A percentile compares a stretch with the other conserved stretches of the same genome.
phyloP scores from a whole-genome alignment of 2,329 filamentous ascomycete genomes.

The Verticillium alfalfae region DNA sequence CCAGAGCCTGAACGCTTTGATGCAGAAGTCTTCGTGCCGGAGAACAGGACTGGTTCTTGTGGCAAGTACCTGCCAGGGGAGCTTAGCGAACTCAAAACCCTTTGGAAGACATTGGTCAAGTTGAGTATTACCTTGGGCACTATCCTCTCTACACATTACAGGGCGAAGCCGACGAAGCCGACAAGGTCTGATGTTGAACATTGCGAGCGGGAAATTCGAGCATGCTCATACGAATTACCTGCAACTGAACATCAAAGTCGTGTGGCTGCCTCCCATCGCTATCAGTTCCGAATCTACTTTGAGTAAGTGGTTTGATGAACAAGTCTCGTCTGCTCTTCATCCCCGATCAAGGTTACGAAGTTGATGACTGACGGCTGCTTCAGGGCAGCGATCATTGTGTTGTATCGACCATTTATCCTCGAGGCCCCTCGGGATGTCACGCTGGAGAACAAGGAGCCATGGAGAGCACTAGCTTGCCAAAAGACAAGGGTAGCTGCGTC shows the following conservation, averaged over 20 bases:
- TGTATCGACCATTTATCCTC: slow-evolving; percentile 7
- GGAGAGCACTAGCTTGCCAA: slow-evolving; percentile 1
- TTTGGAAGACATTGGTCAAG: too few relatives aligned
- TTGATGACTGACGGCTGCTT: not conserved
- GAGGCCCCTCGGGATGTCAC: not conserved
- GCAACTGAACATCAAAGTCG: too few relatives aligned
- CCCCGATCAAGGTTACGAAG: not conserved
- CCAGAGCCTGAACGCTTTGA: not conserved
- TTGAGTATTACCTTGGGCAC: too few relatives aligned
- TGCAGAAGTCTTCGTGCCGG: not conserved
- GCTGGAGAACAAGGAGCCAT: too few relatives aligned
- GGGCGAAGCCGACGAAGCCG: too few relatives aligned
- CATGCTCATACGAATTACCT: too few relatives aligned
- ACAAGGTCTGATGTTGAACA: too few relatives aligned
- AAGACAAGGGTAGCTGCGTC: slow-evolving; percentile 6
- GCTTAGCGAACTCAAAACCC: too few relatives aligned
- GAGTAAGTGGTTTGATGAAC: slow-evolving; percentile 1
- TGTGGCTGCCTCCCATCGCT: not conserved
- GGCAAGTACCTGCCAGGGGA: not conserved
- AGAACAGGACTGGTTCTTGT: not conserved
- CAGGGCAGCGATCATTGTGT: slow-evolving; percentile 4
- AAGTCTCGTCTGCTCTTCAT: not conserved
- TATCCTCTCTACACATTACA: too few relatives aligned
- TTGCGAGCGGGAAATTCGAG: too few relatives aligned
- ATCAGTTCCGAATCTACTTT: slow-evolving; percentile 6